These are phyloP conservation scores for Trametes polyzona DNA, from an alignment of 1,284 basidiomycete species.

Conservation along the genomic window DNA sequence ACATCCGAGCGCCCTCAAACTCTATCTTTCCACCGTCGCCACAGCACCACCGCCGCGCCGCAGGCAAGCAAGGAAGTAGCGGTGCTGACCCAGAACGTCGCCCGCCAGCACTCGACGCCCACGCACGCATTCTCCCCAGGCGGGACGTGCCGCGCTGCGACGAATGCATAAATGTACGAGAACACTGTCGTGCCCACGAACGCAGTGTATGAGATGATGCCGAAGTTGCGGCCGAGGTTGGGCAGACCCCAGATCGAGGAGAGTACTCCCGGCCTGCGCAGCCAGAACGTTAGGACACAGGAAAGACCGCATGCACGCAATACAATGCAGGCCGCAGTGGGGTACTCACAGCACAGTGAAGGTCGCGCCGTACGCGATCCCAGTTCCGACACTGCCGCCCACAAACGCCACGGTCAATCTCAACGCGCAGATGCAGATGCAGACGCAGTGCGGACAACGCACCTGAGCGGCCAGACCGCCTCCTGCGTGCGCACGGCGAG, in stretches of 20 bases:
- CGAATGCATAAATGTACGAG: conserved; percentile 75
- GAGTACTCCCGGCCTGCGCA: conserved; percentile 64
- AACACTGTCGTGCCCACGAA: conserved; percentile 75
- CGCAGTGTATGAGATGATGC: conserved; percentile 71
- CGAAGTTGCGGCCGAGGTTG: conserved; percentile 77
- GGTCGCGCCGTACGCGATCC: conserved; percentile 65
- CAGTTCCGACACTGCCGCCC: conserved; percentile 63
- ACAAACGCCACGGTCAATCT: conserved; percentile 2
- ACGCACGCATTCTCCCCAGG: conserved; percentile 50
- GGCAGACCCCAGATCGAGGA: conserved; percentile 69
- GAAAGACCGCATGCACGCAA: neutral
- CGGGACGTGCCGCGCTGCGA: conserved; percentile 53
- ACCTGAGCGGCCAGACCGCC: conserved; percentile 68
- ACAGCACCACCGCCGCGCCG: conserved; percentile 50
- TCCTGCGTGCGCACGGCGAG: conserved; percentile 50
- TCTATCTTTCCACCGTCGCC: conserved; percentile 62
- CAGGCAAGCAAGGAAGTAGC: conserved; percentile 49
- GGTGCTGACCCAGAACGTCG: conserved; percentile 62
- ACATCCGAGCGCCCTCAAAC: conserved; percentile 39
- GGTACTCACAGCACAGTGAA: conserved; percentile 69
- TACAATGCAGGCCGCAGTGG: neutral
- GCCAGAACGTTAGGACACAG: neutral
- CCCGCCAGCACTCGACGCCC: conserved; percentile 64
- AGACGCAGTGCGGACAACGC: neutral
- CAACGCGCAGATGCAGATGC: neutral